Evolutionary conservation across 225 moss, liverwort and hornwort species (phyloP), one percentile per base, ranked within the genome.

Genomic region (Pleurozium schreberi): DNA sequence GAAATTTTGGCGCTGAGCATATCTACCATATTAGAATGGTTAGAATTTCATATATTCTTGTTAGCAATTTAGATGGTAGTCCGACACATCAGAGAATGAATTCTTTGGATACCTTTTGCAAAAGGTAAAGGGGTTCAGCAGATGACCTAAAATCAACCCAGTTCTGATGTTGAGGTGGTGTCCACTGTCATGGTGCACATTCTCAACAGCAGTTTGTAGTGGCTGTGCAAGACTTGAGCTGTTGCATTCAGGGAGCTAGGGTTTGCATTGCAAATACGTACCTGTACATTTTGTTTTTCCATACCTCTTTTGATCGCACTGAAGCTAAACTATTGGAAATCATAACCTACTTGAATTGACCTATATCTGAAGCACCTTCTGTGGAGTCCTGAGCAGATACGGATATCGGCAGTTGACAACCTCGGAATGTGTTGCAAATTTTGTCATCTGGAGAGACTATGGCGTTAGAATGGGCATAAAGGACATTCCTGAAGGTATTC

Each of bases 391-490:
- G 87, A 40, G 52, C 90, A 93, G 88, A 88, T 93, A 88, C 81
- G 92, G 89, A 18, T 93, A 67, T 40, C 90, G 90, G 55, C 82
- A 86, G 27, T 33, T 88, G 52, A 92, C 93, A 49, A 89, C 86
- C 45, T 83, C 93, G 12, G 92, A 93, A 86, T 89, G 83, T 49
- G 28, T 91, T n/a, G 89, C 93, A 36, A 82, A 86, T 79, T 90
- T 87, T 74, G 67, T 89, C 55, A 59, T 67, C 50, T 94, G 93
- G 94, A 90, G 90, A 89, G 91, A 94, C 84, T 49, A 42, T 60
- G 93, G 91, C 42, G 75, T 91, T 53, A 85, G 89, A 64, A 94
- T 94, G 93, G 94, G 91, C 53, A 90, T 91, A 6, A 91, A 90
- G 79, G 62, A 90, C 87, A 93, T 93, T 42, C 90, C 90, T n/a